Conservation (phyloP, 768 basidiomycete genomes). For the Rhodotorula graminis region DNA sequence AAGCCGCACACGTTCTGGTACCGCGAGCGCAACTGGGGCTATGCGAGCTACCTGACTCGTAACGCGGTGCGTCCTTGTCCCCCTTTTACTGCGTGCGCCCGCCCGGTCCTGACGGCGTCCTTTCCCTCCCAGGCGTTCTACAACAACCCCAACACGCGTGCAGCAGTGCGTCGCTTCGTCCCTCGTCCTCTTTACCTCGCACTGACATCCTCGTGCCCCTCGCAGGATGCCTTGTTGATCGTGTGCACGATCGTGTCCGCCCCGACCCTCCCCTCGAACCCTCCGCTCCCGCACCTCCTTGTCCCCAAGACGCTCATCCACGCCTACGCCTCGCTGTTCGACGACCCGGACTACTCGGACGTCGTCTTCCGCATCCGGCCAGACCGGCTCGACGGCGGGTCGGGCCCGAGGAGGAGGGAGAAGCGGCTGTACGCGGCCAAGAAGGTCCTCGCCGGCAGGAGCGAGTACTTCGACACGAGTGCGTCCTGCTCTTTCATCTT, state of each 20-base stretch:
- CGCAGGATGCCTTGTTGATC: slow-evolving; percentile 47
- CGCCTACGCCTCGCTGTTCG: slow-evolving; percentile 47
- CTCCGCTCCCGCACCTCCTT: slow-evolving; percentile 35
- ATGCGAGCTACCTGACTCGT: background rate
- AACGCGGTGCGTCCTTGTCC: too few species aligned
- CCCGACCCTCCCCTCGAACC: slow-evolving; percentile 43
- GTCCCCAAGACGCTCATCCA: slow-evolving; percentile 47
- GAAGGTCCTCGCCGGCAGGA: slow-evolving; percentile 46
- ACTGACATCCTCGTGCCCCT: background rate
- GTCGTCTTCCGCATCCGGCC: slow-evolving; percentile 48
- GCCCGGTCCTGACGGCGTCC: too few species aligned
- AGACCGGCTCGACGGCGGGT: slow-evolving; percentile 31
- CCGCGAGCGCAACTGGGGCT: slow-evolving; percentile 33
- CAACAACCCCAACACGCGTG: slow-evolving; percentile 30
- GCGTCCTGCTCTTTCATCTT: background rate
- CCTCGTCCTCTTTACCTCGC: background rate
- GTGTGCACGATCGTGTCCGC: slow-evolving; percentile 48
- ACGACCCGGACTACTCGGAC: slow-evolving; percentile 49
- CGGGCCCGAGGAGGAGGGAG: slow-evolving; percentile 39
- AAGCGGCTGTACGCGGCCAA: slow-evolving; percentile 47
- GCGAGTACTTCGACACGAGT: slow-evolving; percentile 46
- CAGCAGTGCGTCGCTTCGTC: background rate
- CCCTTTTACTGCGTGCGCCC: too few species aligned
- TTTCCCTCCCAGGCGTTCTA: slow-evolving; percentile 33
- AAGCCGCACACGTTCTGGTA: slow-evolving; percentile 41